These are phyloP conservation scores for Tetradesmus obliquus DNA, from an alignment of 139 green algal species.

Conservation along the genomic window DNA sequence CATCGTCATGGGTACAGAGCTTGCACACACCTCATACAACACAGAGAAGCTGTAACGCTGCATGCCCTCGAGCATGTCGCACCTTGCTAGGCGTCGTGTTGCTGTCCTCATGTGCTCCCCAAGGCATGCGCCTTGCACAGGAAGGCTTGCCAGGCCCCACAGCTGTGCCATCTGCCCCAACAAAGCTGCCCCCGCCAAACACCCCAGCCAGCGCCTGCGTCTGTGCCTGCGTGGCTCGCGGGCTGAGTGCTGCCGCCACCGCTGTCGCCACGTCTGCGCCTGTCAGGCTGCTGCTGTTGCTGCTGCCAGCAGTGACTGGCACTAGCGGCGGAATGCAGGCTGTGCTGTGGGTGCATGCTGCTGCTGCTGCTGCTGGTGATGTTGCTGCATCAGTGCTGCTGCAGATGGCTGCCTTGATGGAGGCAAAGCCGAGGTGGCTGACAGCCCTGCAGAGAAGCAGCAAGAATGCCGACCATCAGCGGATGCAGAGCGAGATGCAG, in stretches of 20 bases:
- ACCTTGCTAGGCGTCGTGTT: neutral
- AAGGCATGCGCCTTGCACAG: conserved; percentile 13
- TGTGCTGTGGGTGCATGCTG: neutral
- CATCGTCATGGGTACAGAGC: neutral
- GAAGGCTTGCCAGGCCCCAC: neutral
- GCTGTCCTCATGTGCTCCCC: conserved; percentile 4
- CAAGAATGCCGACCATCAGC: neutral
- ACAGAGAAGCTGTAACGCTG: neutral
- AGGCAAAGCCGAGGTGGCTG: conserved; percentile 23
- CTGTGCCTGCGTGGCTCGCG: conserved; percentile 19
- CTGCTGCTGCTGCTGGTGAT: neutral
- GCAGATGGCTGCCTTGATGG: conserved; percentile 42
- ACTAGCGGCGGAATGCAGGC: neutral
- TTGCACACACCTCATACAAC: neutral
- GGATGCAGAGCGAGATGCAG: neutral
- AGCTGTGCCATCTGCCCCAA: neutral
- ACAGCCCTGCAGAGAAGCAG: conserved; percentile 10
- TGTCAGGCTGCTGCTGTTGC: conserved; percentile 15
- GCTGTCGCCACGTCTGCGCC: conserved; percentile 6
- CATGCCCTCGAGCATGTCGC: neutral
- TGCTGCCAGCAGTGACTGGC: neutral
- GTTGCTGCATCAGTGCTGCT: conserved; percentile 6
- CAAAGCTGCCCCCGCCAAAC: conserved; percentile 11
- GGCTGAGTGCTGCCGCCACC: conserved; percentile 24
- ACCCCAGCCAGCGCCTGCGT: conserved; percentile 22